phyloP scores from a whole-genome alignment of 2,329 filamentous ascomycete genomes.

The Fonsecaea erecta region DNA sequence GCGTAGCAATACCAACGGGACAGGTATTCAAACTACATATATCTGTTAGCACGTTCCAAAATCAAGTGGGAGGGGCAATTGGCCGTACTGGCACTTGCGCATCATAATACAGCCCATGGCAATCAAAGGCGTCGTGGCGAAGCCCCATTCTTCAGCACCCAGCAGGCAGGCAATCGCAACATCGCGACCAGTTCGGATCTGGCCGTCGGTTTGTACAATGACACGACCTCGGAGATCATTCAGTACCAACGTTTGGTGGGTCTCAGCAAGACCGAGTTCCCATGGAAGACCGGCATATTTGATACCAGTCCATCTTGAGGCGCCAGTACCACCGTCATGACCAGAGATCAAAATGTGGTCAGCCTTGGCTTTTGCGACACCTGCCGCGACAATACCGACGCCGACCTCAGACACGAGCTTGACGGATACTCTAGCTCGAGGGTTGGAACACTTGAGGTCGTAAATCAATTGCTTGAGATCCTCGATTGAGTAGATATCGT shows the following conservation, averaged over 20 bases:
- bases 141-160: conserved; percentile 97
- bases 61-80: background rate
- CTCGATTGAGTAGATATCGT: conserved; percentile 98
- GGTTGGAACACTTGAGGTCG: conserved; percentile 95
- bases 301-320: conserved; percentile 97
- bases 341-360: conserved; percentile 97
- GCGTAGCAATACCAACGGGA: conserved; percentile 92
- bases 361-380: conserved; percentile 96
- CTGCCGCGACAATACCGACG: conserved; percentile 95
- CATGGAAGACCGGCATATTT: conserved; percentile 97
- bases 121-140: conserved; percentile 91
- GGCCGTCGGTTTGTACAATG: conserved; percentile 94
- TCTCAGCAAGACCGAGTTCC: conserved; percentile 96
- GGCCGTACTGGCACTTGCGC: conserved; percentile 59
- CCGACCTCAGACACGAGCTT: conserved; percentile 98
- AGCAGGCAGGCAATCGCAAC: conserved; percentile 92
- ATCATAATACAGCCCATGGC: conserved; percentile 98
- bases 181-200: conserved; percentile 89
- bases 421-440: conserved; percentile 87
- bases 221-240: conserved; percentile 96
- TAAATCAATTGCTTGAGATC: conserved; percentile 98
- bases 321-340: conserved; percentile 95
- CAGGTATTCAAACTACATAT: conserved; percentile 67
- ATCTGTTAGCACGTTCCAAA: conserved; percentile 11
- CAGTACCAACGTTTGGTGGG: conserved; percentile 91